Conservation (phyloP, 176 grass and related monocot genomes). For the Bromus sterilis region DNA sequence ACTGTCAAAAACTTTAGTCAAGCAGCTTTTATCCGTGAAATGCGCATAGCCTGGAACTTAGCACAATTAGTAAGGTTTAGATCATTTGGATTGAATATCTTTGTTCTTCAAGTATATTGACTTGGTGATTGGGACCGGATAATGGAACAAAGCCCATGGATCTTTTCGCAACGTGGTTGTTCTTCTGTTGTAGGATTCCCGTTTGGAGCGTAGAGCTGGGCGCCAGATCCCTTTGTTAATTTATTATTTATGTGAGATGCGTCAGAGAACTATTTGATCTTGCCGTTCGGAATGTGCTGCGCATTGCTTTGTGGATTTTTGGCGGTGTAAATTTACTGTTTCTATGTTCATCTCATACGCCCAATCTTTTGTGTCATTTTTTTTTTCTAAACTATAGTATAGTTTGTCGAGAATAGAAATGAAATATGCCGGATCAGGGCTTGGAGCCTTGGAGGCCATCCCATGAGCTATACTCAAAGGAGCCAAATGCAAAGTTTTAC, state of each 20-base stretch:
- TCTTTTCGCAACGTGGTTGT: no score
- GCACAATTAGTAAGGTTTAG: no score
- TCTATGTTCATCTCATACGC: neutral
- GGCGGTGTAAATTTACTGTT: neutral
- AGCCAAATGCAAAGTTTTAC: neutral
- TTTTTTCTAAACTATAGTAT: neutral
- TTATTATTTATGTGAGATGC: neutral
- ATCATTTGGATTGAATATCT: no score
- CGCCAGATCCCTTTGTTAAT: neutral
- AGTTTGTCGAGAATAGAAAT: neutral
- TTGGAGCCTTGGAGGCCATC: neutral
- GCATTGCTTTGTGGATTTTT: neutral
- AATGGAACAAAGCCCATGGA: no score
- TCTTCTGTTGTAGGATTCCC: neutral
- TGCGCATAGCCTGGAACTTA: no score
- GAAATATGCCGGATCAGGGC: neutral
- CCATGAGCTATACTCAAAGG: neutral
- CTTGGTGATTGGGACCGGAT: no score
- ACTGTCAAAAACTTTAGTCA: no score
- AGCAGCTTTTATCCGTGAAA: no score
- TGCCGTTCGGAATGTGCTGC: neutral
- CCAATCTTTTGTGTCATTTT: neutral
- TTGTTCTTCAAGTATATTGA: no score
- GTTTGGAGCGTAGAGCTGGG: conserved; percentile 1
- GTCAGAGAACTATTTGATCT: neutral